phyloP scores from a whole-genome alignment of 116 monocot species.

The Papilionanthe hybrid region DNA sequence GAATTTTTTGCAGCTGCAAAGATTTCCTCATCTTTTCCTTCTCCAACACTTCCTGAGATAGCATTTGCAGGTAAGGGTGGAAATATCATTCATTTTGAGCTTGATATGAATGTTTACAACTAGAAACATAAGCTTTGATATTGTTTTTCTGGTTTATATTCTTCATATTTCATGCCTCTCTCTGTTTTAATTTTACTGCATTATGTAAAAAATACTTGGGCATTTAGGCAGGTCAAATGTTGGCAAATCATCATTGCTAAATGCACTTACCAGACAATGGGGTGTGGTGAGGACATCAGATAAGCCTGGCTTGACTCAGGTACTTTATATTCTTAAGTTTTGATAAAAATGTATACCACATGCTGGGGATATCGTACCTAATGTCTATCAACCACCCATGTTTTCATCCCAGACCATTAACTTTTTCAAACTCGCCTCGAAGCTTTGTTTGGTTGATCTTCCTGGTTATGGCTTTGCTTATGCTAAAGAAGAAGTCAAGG shows the following conservation, averaged over 20 bases:
- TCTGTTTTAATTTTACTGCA: not conserved
- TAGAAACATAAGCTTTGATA: not conserved
- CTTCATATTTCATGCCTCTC: not conserved
- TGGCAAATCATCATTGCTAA: slow-evolving; percentile 92
- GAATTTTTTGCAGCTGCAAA: slow-evolving; percentile 99
- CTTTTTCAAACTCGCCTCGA: slow-evolving; percentile 87
- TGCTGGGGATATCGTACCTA: not conserved
- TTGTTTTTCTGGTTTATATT: not conserved
- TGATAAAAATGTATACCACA: not conserved
- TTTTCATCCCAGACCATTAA: slow-evolving; percentile 69
- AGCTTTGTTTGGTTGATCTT: slow-evolving; percentile 88
- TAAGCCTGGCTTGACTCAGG: slow-evolving; percentile 97
- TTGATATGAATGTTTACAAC: not conserved
- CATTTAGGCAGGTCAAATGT: slow-evolving; percentile 91
- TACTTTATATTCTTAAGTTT: slow-evolving; percentile 15
- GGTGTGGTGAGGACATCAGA: slow-evolving; percentile 91
- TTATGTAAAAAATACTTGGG: slow-evolving; percentile 3
- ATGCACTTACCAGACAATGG: slow-evolving; percentile 98
- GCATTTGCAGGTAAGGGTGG: slow-evolving; percentile 83
- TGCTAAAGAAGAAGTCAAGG: slow-evolving; percentile 97
- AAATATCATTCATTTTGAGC: not conserved
- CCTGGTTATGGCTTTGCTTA: slow-evolving; percentile 99
- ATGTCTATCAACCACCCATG: slow-evolving; percentile 19
- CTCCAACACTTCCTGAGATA: slow-evolving; percentile 81
- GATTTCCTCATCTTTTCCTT: slow-evolving; percentile 83